Evolutionary conservation across 352 stramenopile species (phyloP), one percentile per base, ranked within the genome.

Genomic region (Phytophthora sp.): DNA sequence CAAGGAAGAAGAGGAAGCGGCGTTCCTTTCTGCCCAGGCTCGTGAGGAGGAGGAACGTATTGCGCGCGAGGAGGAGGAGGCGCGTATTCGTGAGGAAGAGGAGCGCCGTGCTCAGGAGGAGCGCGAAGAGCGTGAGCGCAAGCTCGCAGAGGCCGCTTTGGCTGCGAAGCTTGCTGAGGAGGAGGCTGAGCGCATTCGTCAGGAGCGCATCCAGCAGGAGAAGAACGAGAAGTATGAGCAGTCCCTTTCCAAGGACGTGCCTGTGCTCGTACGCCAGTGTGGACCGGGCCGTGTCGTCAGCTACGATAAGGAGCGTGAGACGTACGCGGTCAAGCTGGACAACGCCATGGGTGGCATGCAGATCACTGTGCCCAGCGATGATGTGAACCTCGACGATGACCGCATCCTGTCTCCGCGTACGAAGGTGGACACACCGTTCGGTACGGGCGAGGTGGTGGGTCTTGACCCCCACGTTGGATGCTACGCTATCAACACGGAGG

Each of bases 381-480:
- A 93, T 38, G 76, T 95, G 34, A 81, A 92, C 37, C 72, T 95
- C 10, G 87, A 95, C 43, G 87, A 92, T 62, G 85, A 93, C 41
- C 87, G 87, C 60, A 95, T 95, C 38, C 54, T 95, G 28, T 95
- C 87, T 28, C 87, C 87, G 10, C 81, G 85, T 26, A 94, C 87
- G 9, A 86, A 91, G 50, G 87, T 95, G 8, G 85, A 94, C 64
- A 95, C 87, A 9, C 87, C 87, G 26, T 95, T 95, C 50, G 87
- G 87, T 27, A 82, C 80, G 17, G 87, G 87, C 27, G 87, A 95
- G 54, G 74, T 95, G 13, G 82, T 95, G 5, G 87, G 87, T 13
- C 69, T 95, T 21, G 87, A 95, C 62, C 87, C 87, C 20, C 87
- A 95, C 54, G 81, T 94, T n/a, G 87, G 87, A 49, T 95, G 87